Percentiles rank a stretch among this genome's conserved stretches.
phyloP scores from a whole-genome alignment of 441 rosid species.

The Populus hybrid region DNA sequence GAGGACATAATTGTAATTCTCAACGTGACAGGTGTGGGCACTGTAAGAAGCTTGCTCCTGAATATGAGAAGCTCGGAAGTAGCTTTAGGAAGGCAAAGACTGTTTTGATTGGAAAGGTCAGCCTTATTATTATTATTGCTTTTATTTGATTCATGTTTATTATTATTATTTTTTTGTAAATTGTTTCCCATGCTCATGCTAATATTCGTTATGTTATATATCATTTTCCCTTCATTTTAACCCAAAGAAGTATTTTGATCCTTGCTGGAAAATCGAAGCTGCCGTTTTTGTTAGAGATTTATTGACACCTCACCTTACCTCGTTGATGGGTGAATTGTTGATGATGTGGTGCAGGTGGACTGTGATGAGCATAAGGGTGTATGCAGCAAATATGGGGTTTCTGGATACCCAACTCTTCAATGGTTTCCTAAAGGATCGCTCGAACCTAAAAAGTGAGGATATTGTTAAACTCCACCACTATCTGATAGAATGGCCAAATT shows the following conservation, averaged over 20 bases:
- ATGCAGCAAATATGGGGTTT: constrained; percentile 81
- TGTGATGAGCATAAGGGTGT: constrained; percentile 85
- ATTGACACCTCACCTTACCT: background rate
- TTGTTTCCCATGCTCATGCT: background rate
- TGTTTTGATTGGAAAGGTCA: constrained; percentile 83
- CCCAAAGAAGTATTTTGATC: too few species aligned
- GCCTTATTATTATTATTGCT: constrained; percentile 8
- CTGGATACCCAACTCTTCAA: constrained; percentile 85
- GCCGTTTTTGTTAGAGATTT: background rate
- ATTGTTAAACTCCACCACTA: background rate
- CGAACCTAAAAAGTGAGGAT: constrained; percentile 79
- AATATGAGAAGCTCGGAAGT: constrained; percentile 81
- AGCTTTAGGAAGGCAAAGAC: constrained; percentile 91
- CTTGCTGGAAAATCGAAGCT: background rate
- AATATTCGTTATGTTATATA: background rate
- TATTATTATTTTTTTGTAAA: background rate
- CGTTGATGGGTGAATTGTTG: background rate
- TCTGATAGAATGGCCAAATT: background rate
- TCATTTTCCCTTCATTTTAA: background rate
- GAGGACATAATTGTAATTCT: background rate
- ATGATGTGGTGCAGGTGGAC: constrained; percentile 62
- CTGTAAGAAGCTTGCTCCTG: constrained; percentile 96
- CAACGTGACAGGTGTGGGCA: constrained; percentile 75
- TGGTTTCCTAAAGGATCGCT: constrained; percentile 98
- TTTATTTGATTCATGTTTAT: background rate